These are phyloP conservation scores for Paecilomyces dactylethromorphus DNA, from an alignment of 2,329 filamentous ascomycete genomes.

Conservation along the genomic window DNA sequence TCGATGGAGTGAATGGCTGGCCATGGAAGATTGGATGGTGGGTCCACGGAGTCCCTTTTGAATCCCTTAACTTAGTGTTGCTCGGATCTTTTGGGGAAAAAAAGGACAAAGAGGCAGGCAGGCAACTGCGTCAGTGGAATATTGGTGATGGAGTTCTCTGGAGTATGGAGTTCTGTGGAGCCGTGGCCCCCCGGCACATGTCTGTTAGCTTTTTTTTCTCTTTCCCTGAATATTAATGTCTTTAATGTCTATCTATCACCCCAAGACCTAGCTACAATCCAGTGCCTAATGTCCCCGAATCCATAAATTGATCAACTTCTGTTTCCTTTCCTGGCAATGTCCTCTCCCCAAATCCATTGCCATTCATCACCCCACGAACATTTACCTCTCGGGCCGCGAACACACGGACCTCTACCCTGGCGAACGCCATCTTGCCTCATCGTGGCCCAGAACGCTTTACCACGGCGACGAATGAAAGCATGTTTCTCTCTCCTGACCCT, in stretches of 20 bases:
- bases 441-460: background rate
- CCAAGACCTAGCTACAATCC: no score
- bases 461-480: background rate
- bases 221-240: no score
- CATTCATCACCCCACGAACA: background rate
- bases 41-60: slow-evolving; percentile 55
- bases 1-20: slow-evolving; percentile 88
- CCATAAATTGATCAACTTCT: no score
- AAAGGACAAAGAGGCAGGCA: background rate
- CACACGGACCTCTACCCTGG: background rate
- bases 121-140: background rate
- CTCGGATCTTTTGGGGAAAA: background rate
- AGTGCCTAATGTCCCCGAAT: no score
- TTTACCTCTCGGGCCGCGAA: background rate
- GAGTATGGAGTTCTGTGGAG: background rate
- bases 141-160: background rate
- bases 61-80: background rate
- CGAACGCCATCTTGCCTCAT: background rate
- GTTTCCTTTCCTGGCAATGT: no score
- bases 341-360: background rate
- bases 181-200: no score
- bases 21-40: slow-evolving; percentile 98
- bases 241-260: no score
- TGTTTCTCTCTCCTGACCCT: background rate
- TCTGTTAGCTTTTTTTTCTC: no score